Base-by-base conservation (phyloP, 129 eudicot species). In the Flaveria linearis region DNA sequence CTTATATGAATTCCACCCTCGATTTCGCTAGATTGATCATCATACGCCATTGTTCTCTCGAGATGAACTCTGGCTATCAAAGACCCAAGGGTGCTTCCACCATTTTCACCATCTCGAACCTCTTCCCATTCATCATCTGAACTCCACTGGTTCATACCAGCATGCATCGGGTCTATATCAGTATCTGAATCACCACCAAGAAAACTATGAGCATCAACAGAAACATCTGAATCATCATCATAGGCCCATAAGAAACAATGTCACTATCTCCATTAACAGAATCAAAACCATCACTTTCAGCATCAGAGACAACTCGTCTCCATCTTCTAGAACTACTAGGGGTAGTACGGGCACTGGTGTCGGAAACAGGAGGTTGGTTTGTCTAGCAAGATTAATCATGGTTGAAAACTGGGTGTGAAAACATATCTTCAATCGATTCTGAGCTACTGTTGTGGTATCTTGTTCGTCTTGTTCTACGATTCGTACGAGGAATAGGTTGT, bases 91-190 rank as follows among this genome's bases (percentile, higher is more conserved):
- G 84, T 56, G 51, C 56, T 85, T 57, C 72, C 87, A 72, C 68
- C 85, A 4, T 50, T 68, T 65, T 65, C 71, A 36, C 74, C 87
- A 80, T 81, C 82, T 20, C 86, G 89, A 78, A 76, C 78, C 58
- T 83, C 89, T 75, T 86, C 84, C 62, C 78, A 83, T 46, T 76
- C 85, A 10, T 83, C 85, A 73, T 90, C 95, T 0, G 87, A 85
- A 75, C 88, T 81, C 98, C 96, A 93, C 13, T 69, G 92, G 84
- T 83, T 71, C 18, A 82, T 43, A 52, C 98, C 97, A n/a, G 92
- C 92, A 83, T 90, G 88, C 98, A 93, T 93, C 42, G 98, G 98
- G 81, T 93, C 98, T 30, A 93, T 93, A 75, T 93, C 98, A 1
- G 95, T 79, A 83, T 90, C 97, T 3, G 64, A 63, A 84, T 78